These are phyloP conservation scores for Amanita jacksonii DNA, from an alignment of 768 basidiomycete species.

Conservation along the genomic window DNA sequence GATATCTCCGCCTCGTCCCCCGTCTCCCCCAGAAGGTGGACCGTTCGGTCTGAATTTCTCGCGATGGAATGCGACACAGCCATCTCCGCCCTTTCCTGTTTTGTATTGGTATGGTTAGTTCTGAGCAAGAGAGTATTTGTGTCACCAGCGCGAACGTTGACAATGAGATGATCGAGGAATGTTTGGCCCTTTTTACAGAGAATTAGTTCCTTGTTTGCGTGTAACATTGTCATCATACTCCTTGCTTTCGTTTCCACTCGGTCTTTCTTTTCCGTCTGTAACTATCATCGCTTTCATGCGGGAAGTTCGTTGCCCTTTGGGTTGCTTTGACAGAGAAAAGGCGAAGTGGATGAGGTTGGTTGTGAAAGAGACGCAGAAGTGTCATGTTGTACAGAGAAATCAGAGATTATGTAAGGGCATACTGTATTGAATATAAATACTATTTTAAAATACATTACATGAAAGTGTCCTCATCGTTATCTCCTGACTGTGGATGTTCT, in stretches of 20 bases:
- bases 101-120: conserved; percentile 1
- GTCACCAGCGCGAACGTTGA: conserved; percentile 72
- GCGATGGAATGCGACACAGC: conserved; percentile 88
- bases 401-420: too few species aligned
- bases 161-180: conserved; percentile 75
- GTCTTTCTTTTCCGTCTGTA: conserved; percentile 44
- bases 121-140: not conserved
- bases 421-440: too few species aligned
- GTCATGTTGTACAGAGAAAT: too few species aligned
- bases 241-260: conserved; percentile 70
- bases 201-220: conserved; percentile 6
- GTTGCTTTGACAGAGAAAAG: not conserved
- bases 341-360: not conserved
- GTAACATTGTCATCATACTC: conserved; percentile 30
- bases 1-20: conserved; percentile 82
- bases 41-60: conserved; percentile 80
- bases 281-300: conserved; percentile 24
- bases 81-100: conserved; percentile 81
- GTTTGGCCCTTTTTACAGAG: conserved; percentile 51
- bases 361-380: too few species aligned
- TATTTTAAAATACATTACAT: too few species aligned
- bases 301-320: not conserved
- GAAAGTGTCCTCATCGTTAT: too few species aligned
- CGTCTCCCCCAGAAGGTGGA: conserved; percentile 90
- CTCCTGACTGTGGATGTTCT: too few species aligned